A percentile compares a stretch with the other conserved stretches of the same genome.
These are phyloP conservation scores for Camellia granthamiana DNA, from an alignment of 148 eudicot species.

Conservation along the genomic window DNA sequence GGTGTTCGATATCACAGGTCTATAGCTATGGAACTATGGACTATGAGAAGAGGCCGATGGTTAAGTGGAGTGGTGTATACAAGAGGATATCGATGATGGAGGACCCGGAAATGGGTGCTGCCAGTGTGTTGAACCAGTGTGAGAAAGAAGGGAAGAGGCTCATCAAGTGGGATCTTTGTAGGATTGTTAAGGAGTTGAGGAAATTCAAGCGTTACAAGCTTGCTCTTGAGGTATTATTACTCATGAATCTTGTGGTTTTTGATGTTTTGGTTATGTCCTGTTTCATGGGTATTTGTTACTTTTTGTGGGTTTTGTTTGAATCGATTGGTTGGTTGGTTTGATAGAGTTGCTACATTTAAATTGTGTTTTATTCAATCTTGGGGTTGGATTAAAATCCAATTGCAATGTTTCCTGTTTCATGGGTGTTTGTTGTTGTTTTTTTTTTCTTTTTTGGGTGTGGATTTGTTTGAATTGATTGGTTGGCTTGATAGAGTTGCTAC, in stretches of 20 bases:
- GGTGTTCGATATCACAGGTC: conserved; percentile 39
- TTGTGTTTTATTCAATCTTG: not conserved
- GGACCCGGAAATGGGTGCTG: conserved; percentile 44
- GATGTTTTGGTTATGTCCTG: not conserved
- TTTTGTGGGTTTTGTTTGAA: not conserved
- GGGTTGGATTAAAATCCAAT: not conserved
- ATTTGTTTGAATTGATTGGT: not conserved
- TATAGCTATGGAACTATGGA: conserved; percentile 39
- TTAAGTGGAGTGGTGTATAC: conserved; percentile 53
- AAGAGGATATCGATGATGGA: conserved; percentile 47
- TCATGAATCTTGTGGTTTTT: not conserved
- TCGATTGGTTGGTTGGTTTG: not conserved
- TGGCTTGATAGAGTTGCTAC: not conserved
- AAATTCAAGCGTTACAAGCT: conserved; percentile 50
- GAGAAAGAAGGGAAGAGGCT: conserved; percentile 61
- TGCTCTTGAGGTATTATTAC: conserved; percentile 67
- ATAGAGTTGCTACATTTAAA: not conserved
- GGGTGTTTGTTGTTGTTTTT: accelerated
- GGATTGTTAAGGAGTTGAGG: conserved; percentile 69
- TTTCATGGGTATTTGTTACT: not conserved
- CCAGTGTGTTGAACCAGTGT: conserved; percentile 48
- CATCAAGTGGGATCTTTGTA: conserved; percentile 80
- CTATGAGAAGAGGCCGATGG: conserved; percentile 34
- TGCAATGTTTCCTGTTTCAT: too few relatives aligned
- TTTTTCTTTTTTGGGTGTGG: too few relatives aligned